A percentile compares a stretch with the other conserved stretches of the same genome.
These are phyloP conservation scores for Colletotrichum horii DNA, from an alignment of 2,329 filamentous ascomycete species.

Conservation along the genomic window DNA sequence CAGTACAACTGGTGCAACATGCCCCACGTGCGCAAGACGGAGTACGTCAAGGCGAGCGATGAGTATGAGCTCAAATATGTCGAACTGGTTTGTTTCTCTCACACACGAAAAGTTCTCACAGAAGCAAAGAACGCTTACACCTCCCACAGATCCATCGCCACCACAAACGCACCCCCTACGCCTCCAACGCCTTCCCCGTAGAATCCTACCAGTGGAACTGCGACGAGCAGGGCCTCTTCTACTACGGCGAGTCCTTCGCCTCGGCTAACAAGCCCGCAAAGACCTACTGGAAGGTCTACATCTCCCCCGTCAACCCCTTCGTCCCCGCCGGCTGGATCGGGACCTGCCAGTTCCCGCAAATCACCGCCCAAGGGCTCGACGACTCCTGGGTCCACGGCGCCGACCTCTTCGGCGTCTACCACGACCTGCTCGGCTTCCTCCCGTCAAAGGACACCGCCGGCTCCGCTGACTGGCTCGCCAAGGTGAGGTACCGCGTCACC, in stretches of 20 bases:
- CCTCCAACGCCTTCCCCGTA: conserved; percentile 75
- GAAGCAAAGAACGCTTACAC: background rate
- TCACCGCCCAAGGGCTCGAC: conserved; percentile 72
- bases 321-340: conserved; percentile 70
- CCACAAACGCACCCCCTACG: conserved; percentile 84
- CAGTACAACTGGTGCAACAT: conserved; percentile 87
- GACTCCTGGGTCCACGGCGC: conserved; percentile 78
- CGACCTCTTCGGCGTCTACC: conserved; percentile 81
- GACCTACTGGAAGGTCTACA: conserved; percentile 71
- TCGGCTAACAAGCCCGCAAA: conserved; percentile 51
- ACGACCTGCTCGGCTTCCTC: conserved; percentile 70
- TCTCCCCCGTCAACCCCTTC: conserved; percentile 70
- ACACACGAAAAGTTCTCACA: background rate
- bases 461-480: conserved; percentile 40
- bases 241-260: conserved; percentile 65
- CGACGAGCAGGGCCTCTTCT: conserved; percentile 71
- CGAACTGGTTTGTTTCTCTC: conserved; percentile 65
- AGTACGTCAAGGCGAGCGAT: conserved; percentile 61
- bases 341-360: conserved; percentile 82
- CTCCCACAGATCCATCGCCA: conserved; percentile 72
- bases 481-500: conserved; percentile 73
- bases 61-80: conserved; percentile 76
- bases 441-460: conserved; percentile 48
- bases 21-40: conserved; percentile 75
- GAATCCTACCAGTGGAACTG: conserved; percentile 79